Percentiles rank a stretch among this genome's conserved stretches.
phyloP scores from a whole-genome alignment of 345 rosid species.

The Citrus trifoliata region DNA sequence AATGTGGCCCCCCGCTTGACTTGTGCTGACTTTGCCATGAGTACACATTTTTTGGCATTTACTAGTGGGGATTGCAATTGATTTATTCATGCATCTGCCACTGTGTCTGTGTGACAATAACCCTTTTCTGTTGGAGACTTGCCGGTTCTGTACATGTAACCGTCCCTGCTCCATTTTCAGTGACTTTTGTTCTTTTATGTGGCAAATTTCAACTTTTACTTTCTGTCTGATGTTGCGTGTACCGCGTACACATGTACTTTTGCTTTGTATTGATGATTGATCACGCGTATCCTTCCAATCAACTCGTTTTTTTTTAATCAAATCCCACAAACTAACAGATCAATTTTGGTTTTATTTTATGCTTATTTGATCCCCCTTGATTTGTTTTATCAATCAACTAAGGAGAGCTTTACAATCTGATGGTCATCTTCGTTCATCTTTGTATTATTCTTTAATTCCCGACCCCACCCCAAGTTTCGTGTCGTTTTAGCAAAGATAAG shows the following conservation, averaged over 20 bases:
- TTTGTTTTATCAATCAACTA: background rate
- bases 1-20: background rate
- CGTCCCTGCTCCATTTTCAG: background rate
- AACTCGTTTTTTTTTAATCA: background rate
- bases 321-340: background rate
- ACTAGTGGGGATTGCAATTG: background rate
- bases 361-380: background rate
- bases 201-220: background rate
- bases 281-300: background rate
- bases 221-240: background rate
- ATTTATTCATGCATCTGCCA: background rate
- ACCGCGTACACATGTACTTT: background rate
- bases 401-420: background rate
- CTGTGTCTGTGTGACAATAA: background rate
- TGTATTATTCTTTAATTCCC: background rate
- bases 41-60: background rate
- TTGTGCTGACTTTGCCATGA: background rate
- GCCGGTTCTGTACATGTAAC: background rate
- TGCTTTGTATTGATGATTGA: background rate
- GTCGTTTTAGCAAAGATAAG: background rate
- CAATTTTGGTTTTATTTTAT: background rate
- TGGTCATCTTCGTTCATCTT: background rate
- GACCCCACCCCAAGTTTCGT: too few relatives aligned
- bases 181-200: background rate
- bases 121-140: background rate